These are phyloP conservation scores for Lactifluus pinguis DNA, from an alignment of 768 basidiomycete genomes.

Conservation along the genomic window DNA sequence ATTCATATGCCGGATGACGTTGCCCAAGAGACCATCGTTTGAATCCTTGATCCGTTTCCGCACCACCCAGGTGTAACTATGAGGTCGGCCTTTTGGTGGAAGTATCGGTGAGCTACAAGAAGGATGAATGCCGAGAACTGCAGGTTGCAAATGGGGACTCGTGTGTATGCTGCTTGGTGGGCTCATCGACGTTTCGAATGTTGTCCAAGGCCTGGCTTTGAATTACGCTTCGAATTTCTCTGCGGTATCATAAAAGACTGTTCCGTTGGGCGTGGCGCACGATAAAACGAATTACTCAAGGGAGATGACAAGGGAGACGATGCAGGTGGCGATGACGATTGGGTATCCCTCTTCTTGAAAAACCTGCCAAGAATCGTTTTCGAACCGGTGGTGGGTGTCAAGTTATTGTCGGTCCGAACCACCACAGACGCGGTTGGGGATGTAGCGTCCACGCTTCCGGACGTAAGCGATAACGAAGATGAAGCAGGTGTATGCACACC, in stretches of 20 bases:
- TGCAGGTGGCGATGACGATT: slow-evolving; percentile 15
- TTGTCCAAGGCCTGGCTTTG: slow-evolving; percentile 12
- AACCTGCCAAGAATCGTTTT: slow-evolving; percentile 60
- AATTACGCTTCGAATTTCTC: slow-evolving; percentile 19
- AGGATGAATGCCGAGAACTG: slow-evolving; percentile 63
- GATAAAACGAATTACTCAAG: slow-evolving; percentile 2
- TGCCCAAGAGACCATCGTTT: slow-evolving; percentile 37
- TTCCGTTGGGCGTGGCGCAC: slow-evolving; percentile 1
- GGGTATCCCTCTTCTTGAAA: slow-evolving; percentile 49
- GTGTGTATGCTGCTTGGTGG: slow-evolving; percentile 4
- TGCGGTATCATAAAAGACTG: slow-evolving; percentile 5
- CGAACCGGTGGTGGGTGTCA: slow-evolving; percentile 32
- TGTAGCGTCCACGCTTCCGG: slow-evolving; percentile 3
- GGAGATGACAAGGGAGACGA: background rate
- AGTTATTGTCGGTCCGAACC: too few species aligned
- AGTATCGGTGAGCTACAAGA: slow-evolving; percentile 42
- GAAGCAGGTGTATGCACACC: slow-evolving; percentile 15
- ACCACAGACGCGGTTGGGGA: slow-evolving; percentile 21
- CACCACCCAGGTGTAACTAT: slow-evolving; percentile 70
- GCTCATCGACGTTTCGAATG: background rate
- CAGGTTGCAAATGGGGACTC: slow-evolving; percentile 28
- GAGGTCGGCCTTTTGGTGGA: slow-evolving; percentile 33
- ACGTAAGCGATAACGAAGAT: slow-evolving; percentile 16
- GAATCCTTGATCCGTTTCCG: slow-evolving; percentile 63
- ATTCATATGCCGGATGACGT: slow-evolving; percentile 34